Evolutionary conservation across 1,284 basidiomycete genomes (phyloP), one percentile per base, ranked within the genome.

Genomic region (Cryptococcus floricola): DNA sequence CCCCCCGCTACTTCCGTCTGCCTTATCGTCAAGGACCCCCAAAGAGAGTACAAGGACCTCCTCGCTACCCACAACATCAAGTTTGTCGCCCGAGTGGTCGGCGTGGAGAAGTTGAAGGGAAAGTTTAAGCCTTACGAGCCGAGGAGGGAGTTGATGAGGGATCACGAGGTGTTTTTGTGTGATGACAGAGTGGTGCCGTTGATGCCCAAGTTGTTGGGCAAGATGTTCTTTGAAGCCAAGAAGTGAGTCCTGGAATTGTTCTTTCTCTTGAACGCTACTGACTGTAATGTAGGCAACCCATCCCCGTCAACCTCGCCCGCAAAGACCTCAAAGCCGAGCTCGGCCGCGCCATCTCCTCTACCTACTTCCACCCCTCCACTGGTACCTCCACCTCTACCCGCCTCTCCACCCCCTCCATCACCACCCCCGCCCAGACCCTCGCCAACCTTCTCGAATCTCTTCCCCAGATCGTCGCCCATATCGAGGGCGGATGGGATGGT

Each of bases 51-150:
- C 82, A 98, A 98, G 78, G 91, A 96, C 73, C 83, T 96, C 18
- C 81, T 98, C 25, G 85, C 85, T 51, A 77, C 80, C 48, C 48
- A 57, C 45, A 80, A 89, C 53, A 86, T 98, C 80, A 88, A 87
- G 63, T 95, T 95, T 63, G 86, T 98, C 68, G 85, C 84, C 41
- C 82, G 94, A 27, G 92, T 98, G n/a, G 91, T 98, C 39, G 94
- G 92, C 19, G 80, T 97, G 52, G 81, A 82, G 59, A 94, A 94
- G 76, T 81, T 94, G 59, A 90, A 88, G 79, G 91, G 89, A 38
- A 95, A 95, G 79, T 94, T 91, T 81, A 91, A 89, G 79, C 85
- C 91, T 13, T 98, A 85, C 69, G 95, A 98, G 73, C 91, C 93
- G 2, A 82, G 93, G 45, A 79, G 94, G 46, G 80, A 88, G 72